Evolutionary conservation across 148 eudicot species (phyloP).

Genomic region (Nepenthes gracilis): DNA sequence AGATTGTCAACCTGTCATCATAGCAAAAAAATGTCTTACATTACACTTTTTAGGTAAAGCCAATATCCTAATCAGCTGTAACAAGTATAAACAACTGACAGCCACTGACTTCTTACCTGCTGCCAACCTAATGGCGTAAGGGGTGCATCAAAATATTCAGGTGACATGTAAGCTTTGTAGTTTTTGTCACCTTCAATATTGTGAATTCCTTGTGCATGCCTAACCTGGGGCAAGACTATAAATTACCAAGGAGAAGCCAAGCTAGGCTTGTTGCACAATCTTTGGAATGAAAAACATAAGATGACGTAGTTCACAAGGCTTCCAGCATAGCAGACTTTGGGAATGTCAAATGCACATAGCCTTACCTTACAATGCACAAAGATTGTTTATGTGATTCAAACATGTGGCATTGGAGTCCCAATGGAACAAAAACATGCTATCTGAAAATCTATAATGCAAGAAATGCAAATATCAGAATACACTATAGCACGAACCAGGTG

Average conservation of each 20-base stretch:
- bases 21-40: constrained; percentile 4
- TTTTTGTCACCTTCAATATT: constrained; percentile 90
- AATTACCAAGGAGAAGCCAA: constrained; percentile 1
- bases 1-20: constrained; percentile 71
- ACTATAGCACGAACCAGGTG: constrained; percentile 66
- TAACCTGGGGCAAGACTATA: constrained; percentile 49
- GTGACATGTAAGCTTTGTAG: constrained; percentile 71
- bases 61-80: neutral
- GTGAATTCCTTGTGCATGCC: constrained; percentile 97
- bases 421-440: neutral
- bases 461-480: constrained; percentile 8
- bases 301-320: no score
- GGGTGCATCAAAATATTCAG: constrained; percentile 88
- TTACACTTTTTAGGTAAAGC: neutral
- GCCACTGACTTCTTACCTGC: constrained; percentile 47
- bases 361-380: no score
- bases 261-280: no score
- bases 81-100: neutral
- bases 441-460: neutral
- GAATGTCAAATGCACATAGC: no score
- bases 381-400: neutral
- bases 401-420: neutral
- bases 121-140: constrained; percentile 90
- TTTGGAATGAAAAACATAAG: no score
- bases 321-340: no score